A percentile compares a stretch with the other conserved stretches of the same genome.
phyloP scores from a whole-genome alignment of 345 rosid species.

The Camelina laxa region DNA sequence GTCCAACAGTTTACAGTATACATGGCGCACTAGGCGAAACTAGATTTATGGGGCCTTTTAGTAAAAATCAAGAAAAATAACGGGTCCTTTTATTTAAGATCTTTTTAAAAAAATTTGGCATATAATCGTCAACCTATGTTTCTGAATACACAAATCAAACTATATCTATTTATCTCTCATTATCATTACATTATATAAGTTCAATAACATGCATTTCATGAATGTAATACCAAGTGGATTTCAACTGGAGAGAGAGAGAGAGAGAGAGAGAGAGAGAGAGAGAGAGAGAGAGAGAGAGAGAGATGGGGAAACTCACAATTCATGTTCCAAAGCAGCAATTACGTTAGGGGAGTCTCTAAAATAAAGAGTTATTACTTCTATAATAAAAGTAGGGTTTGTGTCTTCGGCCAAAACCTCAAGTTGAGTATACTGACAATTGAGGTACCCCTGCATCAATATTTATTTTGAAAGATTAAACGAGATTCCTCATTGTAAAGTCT shows the following conservation, averaged over 20 bases:
- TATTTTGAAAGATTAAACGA: not conserved
- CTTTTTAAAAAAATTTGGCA: too few relatives aligned
- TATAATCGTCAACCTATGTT: too few relatives aligned
- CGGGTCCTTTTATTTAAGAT: too few relatives aligned
- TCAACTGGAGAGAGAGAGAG: slow-evolving; percentile 3
- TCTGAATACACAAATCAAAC: too few relatives aligned
- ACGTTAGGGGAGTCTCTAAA: slow-evolving; percentile 42
- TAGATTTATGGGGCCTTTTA: too few relatives aligned
- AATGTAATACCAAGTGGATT: slow-evolving; percentile 5
- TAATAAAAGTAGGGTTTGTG: slow-evolving; percentile 3
- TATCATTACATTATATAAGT: too few relatives aligned
- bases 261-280: slow-evolving; percentile 20
- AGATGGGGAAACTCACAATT: slow-evolving; percentile 35
- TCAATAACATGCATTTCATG: slow-evolving; percentile 5
- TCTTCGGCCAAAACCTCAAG: slow-evolving; percentile 31
- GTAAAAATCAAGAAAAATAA: too few relatives aligned
- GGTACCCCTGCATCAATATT: slow-evolving; percentile 35
- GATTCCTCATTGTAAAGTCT: not conserved
- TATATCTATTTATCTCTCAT: too few relatives aligned
- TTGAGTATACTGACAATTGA: slow-evolving; percentile 33
- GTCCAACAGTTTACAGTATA: not conserved
- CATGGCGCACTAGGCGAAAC: too few relatives aligned
- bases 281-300: slow-evolving; percentile 17
- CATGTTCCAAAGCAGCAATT: slow-evolving; percentile 38
- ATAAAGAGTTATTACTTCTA: slow-evolving; percentile 40